phyloP scores from a whole-genome alignment of 352 stramenopile species.

The Globisporangium alternatum region DNA sequence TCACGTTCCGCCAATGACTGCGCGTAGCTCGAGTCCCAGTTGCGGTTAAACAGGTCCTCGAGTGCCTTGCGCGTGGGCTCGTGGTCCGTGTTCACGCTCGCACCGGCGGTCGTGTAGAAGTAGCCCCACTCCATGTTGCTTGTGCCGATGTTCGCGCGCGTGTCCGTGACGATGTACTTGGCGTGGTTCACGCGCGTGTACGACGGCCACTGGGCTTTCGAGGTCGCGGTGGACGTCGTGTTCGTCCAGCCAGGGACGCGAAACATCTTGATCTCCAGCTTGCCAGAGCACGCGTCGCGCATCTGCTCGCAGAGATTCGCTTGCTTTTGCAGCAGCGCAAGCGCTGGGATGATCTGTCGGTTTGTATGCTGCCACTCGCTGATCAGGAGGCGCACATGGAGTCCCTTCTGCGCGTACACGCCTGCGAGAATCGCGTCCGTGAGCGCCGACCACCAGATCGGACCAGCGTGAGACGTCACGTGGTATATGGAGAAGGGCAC shows the following conservation, averaged over 20 bases:
- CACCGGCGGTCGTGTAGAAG: slow-evolving; percentile 81
- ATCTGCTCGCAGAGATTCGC: slow-evolving; percentile 40
- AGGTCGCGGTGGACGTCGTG: slow-evolving; percentile 32
- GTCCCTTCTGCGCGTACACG: slow-evolving; percentile 49
- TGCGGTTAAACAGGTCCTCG: slow-evolving; percentile 63
- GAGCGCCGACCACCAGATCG: slow-evolving; percentile 66
- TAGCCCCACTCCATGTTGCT: slow-evolving; percentile 89
- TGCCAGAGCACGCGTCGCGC: slow-evolving; percentile 37
- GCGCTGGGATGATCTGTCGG: slow-evolving; percentile 47
- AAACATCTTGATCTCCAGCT: slow-evolving; percentile 71
- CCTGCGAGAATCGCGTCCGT: slow-evolving; percentile 56
- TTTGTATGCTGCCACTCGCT: slow-evolving; percentile 76
- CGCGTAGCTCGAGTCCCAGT: slow-evolving; percentile 75
- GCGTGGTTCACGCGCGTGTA: slow-evolving; percentile 84
- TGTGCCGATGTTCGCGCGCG: slow-evolving; percentile 77
- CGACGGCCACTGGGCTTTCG: slow-evolving; percentile 43
- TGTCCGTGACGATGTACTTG: slow-evolving; percentile 83
- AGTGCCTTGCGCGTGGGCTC: slow-evolving; percentile 46
- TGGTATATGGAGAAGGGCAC: slow-evolving; percentile 65
- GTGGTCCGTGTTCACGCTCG: slow-evolving; percentile 79
- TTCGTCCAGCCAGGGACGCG: slow-evolving; percentile 74
- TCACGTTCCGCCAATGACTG: slow-evolving; percentile 20
- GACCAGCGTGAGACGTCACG: slow-evolving; percentile 29
- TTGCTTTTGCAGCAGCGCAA: slow-evolving; percentile 47
- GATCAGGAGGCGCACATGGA: slow-evolving; percentile 63